Base-by-base conservation (phyloP, 805 yeast genomes). In the Ogataea degrootiae region DNA sequence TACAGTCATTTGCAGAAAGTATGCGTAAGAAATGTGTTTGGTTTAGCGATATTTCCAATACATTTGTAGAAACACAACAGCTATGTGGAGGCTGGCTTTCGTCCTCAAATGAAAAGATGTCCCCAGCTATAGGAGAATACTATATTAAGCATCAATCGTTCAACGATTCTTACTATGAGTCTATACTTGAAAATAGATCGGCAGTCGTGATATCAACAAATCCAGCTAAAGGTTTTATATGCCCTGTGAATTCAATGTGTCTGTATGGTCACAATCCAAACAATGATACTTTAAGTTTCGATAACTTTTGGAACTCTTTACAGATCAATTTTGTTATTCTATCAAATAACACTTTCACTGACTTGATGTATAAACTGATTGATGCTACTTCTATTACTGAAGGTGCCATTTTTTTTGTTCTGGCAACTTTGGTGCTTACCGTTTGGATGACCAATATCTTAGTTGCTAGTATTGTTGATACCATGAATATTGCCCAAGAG, bases 311-410 rank as follows among this genome's bases (percentile, higher is more conserved):
- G 47, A 83, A 83, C 51, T 81, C 96, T 1, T 68, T 89, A 68
- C 90, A 89, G 59, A 65, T 87, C 59, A 88, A 87, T 2, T 87
- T 87, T 62, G 87, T 90, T 23, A 69, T 87, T 21, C 81, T 89
- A 77, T 82, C 87, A 59, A 86, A 86, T 19, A 90, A 90, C 60
- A 87, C 96, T 0, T 90, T 87, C 65, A 82, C 94, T 0, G 89
- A 85, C 59, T 69, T 86, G 57, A 86, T 89, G 96, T 88, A 87
- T 57, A 67, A 80, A 49, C 73, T 84, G 4, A 83, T 85, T 79
- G 86, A 87, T 58, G 71, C 89, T 1, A 96, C 90, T 54, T 78
- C 81, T 43, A 68, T 85, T 70, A 85, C 80, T 0, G 45, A 42
- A 36, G 82, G 94, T 0, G 68, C 79, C 33, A 59, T 83, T 29